A percentile compares a stretch with the other conserved stretches of the same genome.
phyloP scores from a whole-genome alignment of 176 grass and related monocot species.

The Ensete ventricosum region DNA sequence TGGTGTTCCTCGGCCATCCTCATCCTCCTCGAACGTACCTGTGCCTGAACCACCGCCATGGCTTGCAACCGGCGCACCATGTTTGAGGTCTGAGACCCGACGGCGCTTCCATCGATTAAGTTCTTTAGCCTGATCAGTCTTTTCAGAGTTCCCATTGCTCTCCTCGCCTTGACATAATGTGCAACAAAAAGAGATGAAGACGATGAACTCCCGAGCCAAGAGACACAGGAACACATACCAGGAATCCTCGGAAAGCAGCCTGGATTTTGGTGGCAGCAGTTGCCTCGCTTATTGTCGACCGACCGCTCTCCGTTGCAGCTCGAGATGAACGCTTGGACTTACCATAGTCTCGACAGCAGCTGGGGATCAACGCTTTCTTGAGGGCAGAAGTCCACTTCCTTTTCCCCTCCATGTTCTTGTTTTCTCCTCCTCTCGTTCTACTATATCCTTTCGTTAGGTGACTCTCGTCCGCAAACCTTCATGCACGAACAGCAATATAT shows the following conservation, averaged over 20 bases:
- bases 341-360: too few relatives aligned
- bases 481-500: too few relatives aligned
- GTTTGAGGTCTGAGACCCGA: conserved; percentile 63
- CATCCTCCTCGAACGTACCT: conserved; percentile 56
- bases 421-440: too few relatives aligned
- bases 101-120: conserved; percentile 61
- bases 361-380: too few relatives aligned
- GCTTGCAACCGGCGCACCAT: conserved; percentile 51
- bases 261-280: background rate
- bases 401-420: too few relatives aligned
- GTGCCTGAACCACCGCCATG: conserved; percentile 63
- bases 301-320: too few relatives aligned
- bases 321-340: too few relatives aligned
- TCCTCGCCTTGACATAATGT: conserved; percentile 47
- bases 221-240: conserved; percentile 27
- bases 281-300: too few relatives aligned
- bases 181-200: background rate
- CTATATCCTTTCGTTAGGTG: too few relatives aligned
- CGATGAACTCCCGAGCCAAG: background rate
- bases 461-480: too few relatives aligned
- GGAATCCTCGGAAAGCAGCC: conserved; percentile 70
- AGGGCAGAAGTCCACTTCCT: too few relatives aligned
- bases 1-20: conserved; percentile 74
- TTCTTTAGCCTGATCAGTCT: conserved; percentile 72
- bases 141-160: conserved; percentile 58